phyloP scores from a whole-genome alignment of 129 eudicot genomes.

The Flaveria linearis region DNA sequence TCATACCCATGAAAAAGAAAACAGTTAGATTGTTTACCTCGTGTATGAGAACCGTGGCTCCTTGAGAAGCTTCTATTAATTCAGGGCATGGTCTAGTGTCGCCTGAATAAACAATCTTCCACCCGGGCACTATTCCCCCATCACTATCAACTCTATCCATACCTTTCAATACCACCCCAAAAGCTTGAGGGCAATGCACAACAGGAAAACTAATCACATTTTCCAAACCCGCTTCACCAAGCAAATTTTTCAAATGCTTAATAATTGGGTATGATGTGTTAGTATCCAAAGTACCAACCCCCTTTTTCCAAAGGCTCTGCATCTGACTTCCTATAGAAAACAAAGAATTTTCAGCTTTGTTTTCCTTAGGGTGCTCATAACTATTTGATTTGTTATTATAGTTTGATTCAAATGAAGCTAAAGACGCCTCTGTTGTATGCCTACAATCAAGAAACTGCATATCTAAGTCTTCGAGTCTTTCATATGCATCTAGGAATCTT shows the following conservation, averaged over 20 bases:
- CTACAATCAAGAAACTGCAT: slow-evolving; percentile 89
- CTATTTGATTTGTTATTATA: neutral
- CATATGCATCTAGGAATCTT: slow-evolving; percentile 76
- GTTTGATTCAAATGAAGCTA: slow-evolving; percentile 52
- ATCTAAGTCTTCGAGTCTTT: slow-evolving; percentile 78
- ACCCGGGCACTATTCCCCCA: slow-evolving; percentile 68
- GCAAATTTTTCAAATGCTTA: slow-evolving; percentile 46
- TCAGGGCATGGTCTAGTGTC: slow-evolving; percentile 89
- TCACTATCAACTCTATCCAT: slow-evolving; percentile 43
- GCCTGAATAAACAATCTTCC: slow-evolving; percentile 96
- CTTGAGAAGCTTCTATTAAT: slow-evolving; percentile 70
- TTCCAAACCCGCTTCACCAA: slow-evolving; percentile 78
- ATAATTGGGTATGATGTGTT: slow-evolving; percentile 38
- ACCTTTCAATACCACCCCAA: slow-evolving; percentile 71
- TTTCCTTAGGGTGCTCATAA: slow-evolving; percentile 13
- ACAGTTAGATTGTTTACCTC: slow-evolving; percentile 54
- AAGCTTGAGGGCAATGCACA: slow-evolving; percentile 81
- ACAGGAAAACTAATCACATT: slow-evolving; percentile 74
- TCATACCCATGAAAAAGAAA: neutral
- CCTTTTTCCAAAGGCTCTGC: slow-evolving; percentile 69
- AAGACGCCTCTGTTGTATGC: slow-evolving; percentile 65
- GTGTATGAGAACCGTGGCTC: slow-evolving; percentile 88
- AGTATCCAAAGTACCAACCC: slow-evolving; percentile 43
- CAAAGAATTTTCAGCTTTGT: slow-evolving; percentile 32
- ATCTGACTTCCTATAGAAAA: slow-evolving; percentile 64